These are phyloP conservation scores for Kappamyces sp. DNA, from an alignment of 192 early-diverging fungal species.

Conservation along the genomic window DNA sequence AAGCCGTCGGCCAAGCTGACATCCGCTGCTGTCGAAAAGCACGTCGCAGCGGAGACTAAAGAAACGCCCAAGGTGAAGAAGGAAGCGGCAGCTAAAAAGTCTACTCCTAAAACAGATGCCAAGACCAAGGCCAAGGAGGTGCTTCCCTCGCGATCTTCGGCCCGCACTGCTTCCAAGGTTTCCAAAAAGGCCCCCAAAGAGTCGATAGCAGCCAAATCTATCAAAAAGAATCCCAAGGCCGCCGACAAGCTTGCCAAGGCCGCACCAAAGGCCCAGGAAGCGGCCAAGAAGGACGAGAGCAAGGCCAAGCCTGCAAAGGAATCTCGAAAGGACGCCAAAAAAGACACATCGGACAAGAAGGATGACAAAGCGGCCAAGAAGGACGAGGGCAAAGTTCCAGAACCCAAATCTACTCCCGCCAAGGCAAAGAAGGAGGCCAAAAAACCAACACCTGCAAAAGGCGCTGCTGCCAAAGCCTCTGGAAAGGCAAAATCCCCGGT, in stretches of 20 bases:
- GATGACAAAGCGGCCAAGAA: background rate
- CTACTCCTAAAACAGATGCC: background rate
- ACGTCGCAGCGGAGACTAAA: background rate
- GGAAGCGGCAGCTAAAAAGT: background rate
- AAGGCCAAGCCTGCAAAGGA: background rate
- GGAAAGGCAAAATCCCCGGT: constrained; percentile 1
- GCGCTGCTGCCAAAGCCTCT: background rate
- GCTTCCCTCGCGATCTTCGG: background rate
- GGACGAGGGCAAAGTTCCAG: background rate
- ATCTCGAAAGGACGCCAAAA: constrained; percentile 1
- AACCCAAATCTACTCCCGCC: background rate
- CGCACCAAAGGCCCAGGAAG: background rate
- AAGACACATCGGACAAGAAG: background rate
- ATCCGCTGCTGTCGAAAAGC: background rate
- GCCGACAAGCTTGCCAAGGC: background rate
- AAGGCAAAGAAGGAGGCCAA: background rate
- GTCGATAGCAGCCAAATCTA: background rate
- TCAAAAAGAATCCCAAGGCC: background rate
- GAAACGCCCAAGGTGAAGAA: background rate
- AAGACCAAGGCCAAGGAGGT: background rate
- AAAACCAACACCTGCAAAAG: background rate
- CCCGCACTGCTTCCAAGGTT: background rate
- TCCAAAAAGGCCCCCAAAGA: background rate
- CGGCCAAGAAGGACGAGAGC: background rate
- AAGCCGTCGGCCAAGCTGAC: background rate